phyloP scores from a whole-genome alignment of 352 stramenopile species.

The Globisporangium echinulatum region DNA sequence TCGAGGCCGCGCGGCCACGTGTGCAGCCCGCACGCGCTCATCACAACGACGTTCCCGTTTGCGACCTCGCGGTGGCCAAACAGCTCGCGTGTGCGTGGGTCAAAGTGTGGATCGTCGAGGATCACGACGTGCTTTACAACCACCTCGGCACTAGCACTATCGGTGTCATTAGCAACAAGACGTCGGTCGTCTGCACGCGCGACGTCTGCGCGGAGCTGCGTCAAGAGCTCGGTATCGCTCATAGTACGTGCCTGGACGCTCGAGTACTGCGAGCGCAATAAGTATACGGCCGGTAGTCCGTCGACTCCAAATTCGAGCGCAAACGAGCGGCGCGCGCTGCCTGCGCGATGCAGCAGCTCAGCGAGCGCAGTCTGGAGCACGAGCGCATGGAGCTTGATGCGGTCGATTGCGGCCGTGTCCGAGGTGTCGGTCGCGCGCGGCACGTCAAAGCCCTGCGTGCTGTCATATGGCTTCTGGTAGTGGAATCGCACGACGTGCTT shows the following conservation, averaged over 20 bases:
- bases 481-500: conserved; percentile 51
- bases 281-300: conserved; percentile 38
- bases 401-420: conserved; percentile 37
- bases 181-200: too few relatives aligned
- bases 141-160: conserved; percentile 4
- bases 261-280: conserved; percentile 46
- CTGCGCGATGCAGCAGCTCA: conserved; percentile 41
- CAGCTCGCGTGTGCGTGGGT: conserved; percentile 32
- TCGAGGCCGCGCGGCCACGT: conserved; percentile 43
- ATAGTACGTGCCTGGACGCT: conserved; percentile 31
- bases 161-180: background rate
- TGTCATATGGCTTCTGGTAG: conserved; percentile 56
- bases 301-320: conserved; percentile 43
- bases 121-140: conserved; percentile 63
- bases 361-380: conserved; percentile 53
- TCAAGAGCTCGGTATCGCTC: conserved; percentile 45
- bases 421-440: conserved; percentile 45
- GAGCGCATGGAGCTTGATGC: conserved; percentile 47
- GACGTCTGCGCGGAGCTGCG: conserved; percentile 45
- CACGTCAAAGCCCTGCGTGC: conserved; percentile 47
- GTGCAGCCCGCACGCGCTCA: conserved; percentile 60
- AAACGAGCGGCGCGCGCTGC: conserved; percentile 38
- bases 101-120: conserved; percentile 54
- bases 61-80: conserved; percentile 51
- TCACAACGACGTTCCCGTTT: conserved; percentile 46